Percentiles rank a stretch among this genome's conserved stretches.
phyloP scores from a whole-genome alignment of 2,329 filamentous ascomycete species.

The Onygenales sp. region DNA sequence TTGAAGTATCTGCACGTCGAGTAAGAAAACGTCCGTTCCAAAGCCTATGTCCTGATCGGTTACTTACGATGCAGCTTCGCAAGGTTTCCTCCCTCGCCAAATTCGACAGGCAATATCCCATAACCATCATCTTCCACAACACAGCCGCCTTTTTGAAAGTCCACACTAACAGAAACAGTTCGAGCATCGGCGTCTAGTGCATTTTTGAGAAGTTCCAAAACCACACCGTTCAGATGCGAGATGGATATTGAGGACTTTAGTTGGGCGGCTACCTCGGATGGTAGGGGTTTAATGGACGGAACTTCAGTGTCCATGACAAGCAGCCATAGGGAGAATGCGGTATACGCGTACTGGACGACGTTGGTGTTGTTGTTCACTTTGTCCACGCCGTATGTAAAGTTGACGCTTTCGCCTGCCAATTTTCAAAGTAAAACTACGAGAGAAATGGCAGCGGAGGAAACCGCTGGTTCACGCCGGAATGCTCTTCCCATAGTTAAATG shows the following conservation, averaged over 20 bases:
- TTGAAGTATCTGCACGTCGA: conserved; percentile 62
- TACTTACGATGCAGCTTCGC: conserved; percentile 62
- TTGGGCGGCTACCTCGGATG: conserved; percentile 61
- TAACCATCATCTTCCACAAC: conserved; percentile 73
- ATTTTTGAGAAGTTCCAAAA: conserved; percentile 69
- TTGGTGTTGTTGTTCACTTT: background rate
- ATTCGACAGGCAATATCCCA: conserved; percentile 68
- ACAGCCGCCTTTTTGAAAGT: conserved; percentile 68
- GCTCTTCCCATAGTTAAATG: no score
- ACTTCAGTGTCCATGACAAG: background rate
- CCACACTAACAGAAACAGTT: conserved; percentile 59
- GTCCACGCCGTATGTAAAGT: no score
- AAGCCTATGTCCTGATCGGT: background rate
- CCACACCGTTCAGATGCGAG: conserved; percentile 61
- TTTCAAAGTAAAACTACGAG: no score
- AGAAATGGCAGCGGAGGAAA: no score
- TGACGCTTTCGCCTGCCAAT: no score
- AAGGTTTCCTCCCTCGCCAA: conserved; percentile 59
- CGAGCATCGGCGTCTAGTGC: conserved; percentile 69
- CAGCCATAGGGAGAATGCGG: background rate
- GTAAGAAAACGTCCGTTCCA: background rate
- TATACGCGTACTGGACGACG: background rate
- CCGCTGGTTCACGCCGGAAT: no score
- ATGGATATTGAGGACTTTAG: conserved; percentile 80
- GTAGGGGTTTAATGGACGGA: conserved; percentile 55